Evolutionary conservation across 495 filamentous ascomycete genomes (phyloP), one percentile per base, ranked within the genome.

Genomic region (Aspergillus bridgeri): DNA sequence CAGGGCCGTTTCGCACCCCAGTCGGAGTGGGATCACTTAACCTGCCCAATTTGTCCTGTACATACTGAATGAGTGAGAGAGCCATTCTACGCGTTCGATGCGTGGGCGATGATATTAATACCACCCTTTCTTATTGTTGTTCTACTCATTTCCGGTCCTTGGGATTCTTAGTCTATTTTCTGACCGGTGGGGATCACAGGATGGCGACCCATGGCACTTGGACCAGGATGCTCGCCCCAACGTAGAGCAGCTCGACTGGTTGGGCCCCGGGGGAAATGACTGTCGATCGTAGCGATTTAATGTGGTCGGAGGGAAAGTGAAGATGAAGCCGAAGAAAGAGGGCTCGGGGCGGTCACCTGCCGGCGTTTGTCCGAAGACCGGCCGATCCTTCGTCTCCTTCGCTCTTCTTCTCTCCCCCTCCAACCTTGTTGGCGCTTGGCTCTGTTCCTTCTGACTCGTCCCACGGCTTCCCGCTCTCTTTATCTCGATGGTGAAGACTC

Each of bases 11-110:
- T 53, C 18, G 25, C 25, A 6, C 22, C 27, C 44, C 23, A 48
- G 23, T 25, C 53, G 51, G 54, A 64, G 11, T 61, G 60, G 64
- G 61, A 59, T 52, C 45, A 43, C 47, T 46, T 64, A 18, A 55
- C 55, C 6, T 65, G 63, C 48, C 58, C 59, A 53, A 67, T 57
- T 61, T 73, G 68, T 58, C 67, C 42, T 63, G 65, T 57, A 57
- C 61, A 58, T 75, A 76, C 51, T 56, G 77, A 54, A 68, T 69
- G 46, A 77, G 74, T 61, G 70, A 74, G 53, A 60, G 67, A 57
- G 76, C n/a, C n/a, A n/a, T 71, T 72, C 71, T 60, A 71, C 77
- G 69, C 62, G 57, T 24, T 38, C 17, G 8, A 38, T 13, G 33
- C 13, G 33, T 11, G 45, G 9, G 45, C 0, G 45, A 23, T 20